phyloP scores from a whole-genome alignment of 164 flowering plant species.

The Tetrastigma voinierianum region DNA sequence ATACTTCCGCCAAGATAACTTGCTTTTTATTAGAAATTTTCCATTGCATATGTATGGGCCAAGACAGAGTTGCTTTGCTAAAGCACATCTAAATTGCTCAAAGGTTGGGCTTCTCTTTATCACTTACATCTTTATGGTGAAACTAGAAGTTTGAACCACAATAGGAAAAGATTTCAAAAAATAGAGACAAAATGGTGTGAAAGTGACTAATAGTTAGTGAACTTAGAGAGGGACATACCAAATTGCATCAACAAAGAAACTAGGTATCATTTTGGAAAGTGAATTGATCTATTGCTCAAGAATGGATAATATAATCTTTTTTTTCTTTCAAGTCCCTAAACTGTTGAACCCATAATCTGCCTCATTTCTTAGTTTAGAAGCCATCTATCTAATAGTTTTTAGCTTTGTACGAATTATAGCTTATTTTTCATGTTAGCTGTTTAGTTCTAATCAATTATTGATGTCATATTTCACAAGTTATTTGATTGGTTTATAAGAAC shows the following conservation, averaged over 20 bases:
- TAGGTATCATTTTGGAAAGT: background rate
- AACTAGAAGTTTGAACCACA: background rate
- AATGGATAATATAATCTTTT: background rate
- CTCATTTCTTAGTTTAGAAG: background rate
- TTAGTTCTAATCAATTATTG: background rate
- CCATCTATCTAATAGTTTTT: background rate
- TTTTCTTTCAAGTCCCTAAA: background rate
- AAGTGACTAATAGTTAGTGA: background rate
- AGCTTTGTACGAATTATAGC: background rate
- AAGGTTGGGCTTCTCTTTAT: constrained; percentile 45
- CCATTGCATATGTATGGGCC: constrained; percentile 71
- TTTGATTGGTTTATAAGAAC: too few species aligned
- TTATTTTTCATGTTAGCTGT: background rate
- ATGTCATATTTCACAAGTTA: background rate
- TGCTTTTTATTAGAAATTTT: constrained; percentile 81
- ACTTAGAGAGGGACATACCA: background rate
- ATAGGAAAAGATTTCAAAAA: background rate
- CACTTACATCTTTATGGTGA: background rate
- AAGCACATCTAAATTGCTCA: constrained; percentile 34
- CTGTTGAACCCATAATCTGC: background rate
- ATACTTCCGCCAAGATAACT: constrained; percentile 77
- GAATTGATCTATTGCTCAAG: background rate
- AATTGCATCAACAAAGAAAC: background rate
- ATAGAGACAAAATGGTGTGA: background rate
- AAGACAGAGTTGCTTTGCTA: constrained; percentile 77